A percentile compares a stretch with the other conserved stretches of the same genome.
Conservation (phyloP, 805 yeast genomes). For the Maudiozyma barnettii region DNA sequence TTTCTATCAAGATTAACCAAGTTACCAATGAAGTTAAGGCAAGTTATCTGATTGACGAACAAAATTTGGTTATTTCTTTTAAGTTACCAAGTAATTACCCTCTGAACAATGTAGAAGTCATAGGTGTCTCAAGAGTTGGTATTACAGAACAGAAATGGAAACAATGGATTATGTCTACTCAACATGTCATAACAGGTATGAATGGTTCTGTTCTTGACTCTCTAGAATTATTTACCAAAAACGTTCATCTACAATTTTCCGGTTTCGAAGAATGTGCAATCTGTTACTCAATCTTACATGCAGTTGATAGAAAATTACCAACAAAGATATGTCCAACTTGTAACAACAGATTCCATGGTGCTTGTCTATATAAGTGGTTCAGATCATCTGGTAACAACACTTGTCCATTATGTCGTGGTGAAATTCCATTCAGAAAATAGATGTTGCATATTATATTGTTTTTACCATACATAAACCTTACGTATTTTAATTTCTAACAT, state of each 20-base stretch:
- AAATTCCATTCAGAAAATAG: conserved; percentile 25
- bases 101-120: conserved; percentile 59
- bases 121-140: conserved; percentile 74
- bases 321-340: conserved; percentile 83
- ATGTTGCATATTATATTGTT: background rate
- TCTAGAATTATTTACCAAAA: conserved; percentile 38
- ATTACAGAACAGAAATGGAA: conserved; percentile 90
- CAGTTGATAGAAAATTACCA: conserved; percentile 82
- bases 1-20: conserved; percentile 52
- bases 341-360: conserved; percentile 88
- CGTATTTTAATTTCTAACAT: background rate
- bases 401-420: conserved; percentile 83
- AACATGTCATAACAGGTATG: conserved; percentile 65
- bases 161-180: conserved; percentile 90
- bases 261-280: conserved; percentile 97
- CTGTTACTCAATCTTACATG: conserved; percentile 83
- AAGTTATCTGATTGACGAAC: conserved; percentile 74
- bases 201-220: conserved; percentile 51
- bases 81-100: conserved; percentile 72
- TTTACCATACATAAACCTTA: background rate
- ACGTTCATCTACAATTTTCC: conserved; percentile 76
- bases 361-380: conserved; percentile 95
- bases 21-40: conserved; percentile 61
- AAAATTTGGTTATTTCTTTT: conserved; percentile 69
- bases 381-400: conserved; percentile 86